These are phyloP conservation scores for Cyclotella baltica DNA, from an alignment of 108 stramenopile species.

Conservation along the genomic window DNA sequence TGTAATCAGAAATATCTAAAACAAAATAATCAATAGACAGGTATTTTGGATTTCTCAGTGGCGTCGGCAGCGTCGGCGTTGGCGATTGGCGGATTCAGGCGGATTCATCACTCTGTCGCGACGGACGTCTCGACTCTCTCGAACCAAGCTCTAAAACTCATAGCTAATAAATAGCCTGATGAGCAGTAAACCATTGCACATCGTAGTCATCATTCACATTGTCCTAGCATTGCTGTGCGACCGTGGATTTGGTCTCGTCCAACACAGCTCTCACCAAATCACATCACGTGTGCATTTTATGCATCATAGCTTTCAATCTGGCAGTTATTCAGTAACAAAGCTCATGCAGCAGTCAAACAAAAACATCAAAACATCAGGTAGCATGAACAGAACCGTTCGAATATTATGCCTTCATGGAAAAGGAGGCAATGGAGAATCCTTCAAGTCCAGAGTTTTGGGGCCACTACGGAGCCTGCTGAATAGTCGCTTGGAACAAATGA, in stretches of 20 bases:
- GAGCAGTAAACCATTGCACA: background rate
- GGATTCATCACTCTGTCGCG: no score
- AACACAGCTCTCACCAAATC: background rate
- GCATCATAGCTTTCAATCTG: background rate
- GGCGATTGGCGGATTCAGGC: no score
- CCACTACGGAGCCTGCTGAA: conserved; percentile 46
- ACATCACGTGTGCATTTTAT: background rate
- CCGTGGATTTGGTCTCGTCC: background rate
- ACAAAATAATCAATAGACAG: no score
- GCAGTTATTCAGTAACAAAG: background rate
- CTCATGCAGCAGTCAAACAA: conserved; percentile 1
- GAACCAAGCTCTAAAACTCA: no score
- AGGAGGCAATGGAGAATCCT: conserved; percentile 68
- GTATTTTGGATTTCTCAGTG: no score
- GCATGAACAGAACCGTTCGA: conserved; percentile 11
- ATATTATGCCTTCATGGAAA: conserved; percentile 86
- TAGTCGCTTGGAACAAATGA: conserved; percentile 23
- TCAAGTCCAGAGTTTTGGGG: conserved; percentile 37
- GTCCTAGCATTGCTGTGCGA: background rate
- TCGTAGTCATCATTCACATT: background rate
- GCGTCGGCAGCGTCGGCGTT: no score
- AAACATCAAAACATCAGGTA: background rate
- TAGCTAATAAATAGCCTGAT: no score
- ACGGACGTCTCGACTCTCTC: no score
- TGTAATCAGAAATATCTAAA: no score